Percentiles rank a stretch among this genome's conserved stretches.
Evolutionary conservation across 176 grass and related monocot genomes (phyloP).

Genomic region (Raddia guianensis): DNA sequence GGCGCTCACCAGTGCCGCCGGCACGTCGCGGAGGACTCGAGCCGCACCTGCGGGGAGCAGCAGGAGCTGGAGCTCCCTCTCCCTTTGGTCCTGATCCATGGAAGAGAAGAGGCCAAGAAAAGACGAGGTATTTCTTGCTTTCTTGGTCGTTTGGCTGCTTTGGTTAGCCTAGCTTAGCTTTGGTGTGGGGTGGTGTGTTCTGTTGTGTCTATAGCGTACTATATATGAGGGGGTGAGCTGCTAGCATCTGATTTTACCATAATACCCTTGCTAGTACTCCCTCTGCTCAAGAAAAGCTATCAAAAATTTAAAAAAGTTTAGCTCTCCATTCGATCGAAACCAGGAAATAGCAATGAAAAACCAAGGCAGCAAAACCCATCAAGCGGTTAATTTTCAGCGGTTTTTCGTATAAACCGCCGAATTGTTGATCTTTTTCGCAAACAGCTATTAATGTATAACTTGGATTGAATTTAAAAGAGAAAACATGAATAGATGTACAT

Average conservation of each 20-base stretch:
- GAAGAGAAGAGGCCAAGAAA: slow-evolving; percentile 3
- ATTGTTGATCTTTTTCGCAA: too few species aligned
- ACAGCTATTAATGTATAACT: too few species aligned
- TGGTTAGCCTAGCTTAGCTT: slow-evolving; percentile 8
- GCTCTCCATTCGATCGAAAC: too few species aligned
- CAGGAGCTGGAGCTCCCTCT: slow-evolving; percentile 66
- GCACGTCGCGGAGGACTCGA: background rate
- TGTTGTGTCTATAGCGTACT: slow-evolving; percentile 2
- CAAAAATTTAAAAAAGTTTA: too few species aligned
- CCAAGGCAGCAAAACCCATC: too few species aligned
- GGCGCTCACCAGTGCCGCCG: background rate
- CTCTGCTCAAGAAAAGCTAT: too few species aligned
- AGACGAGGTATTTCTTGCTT: slow-evolving; percentile 17
- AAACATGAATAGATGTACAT: too few species aligned
- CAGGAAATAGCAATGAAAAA: too few species aligned
- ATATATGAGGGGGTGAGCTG: slow-evolving; percentile 3
- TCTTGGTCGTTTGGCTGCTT: background rate
- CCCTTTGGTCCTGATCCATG: slow-evolving; percentile 70
- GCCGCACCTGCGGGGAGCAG: slow-evolving; percentile 49
- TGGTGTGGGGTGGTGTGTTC: slow-evolving; percentile 21
- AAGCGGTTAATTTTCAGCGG: too few species aligned
- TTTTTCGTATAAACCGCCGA: too few species aligned
- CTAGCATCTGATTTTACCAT: slow-evolving; percentile 30
- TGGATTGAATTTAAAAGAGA: too few species aligned
- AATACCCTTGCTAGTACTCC: background rate